Base-by-base conservation (phyloP, 2,329 filamentous ascomycete species). In the Beauveria rudraprayagi region DNA sequence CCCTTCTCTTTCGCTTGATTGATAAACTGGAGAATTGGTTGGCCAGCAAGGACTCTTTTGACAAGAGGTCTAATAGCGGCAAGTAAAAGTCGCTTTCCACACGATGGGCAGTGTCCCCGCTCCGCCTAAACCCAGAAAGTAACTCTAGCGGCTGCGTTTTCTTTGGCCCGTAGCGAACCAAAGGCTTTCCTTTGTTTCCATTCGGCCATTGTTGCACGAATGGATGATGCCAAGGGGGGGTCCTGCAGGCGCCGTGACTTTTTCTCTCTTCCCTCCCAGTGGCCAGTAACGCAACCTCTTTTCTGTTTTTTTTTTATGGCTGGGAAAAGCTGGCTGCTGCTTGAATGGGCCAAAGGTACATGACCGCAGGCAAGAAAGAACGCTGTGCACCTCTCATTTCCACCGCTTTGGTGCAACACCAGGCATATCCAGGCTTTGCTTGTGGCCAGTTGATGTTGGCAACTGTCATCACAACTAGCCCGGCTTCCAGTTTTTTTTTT, bases 201-300 rank as follows among this genome's bases (percentile, higher is more conserved):
- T 48, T 43, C 16, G 16, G 8, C 19, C 40, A 24, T 53, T 51
- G 61, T 62, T 62, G 56, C 61, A 62, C 61, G 55, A 62, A 43
- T 50, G 11, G 11, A 40, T 4, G 24, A 44, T 58, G 55, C 28
- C 22, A 44, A n/a, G n/a, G 61, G 61, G 51, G 61, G 51, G 37
- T 51, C 44, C n/a, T 62, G 47, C 60, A 53, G 44, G n/a, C 53
- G 52, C 46, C 48, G 48, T 62, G 34, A 34, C 46, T 28, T 30
- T 30, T 37, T 14, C 34, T 37, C 34, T 37, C 34, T 37, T 37
- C 5, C 11, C 30, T 34, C 11, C 11, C 24, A 26, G 52, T 44
- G 56, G 47, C 26, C 48, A 22, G 50, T 19, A 22, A 7, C 5
- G 14, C 11, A 48, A 11, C 22, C 16, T 28, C 8, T 48, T 48